Evolutionary conservation across 2,329 filamentous ascomycete species (phyloP).

Genomic region (Magnaporthiopsis rhizophila): DNA sequence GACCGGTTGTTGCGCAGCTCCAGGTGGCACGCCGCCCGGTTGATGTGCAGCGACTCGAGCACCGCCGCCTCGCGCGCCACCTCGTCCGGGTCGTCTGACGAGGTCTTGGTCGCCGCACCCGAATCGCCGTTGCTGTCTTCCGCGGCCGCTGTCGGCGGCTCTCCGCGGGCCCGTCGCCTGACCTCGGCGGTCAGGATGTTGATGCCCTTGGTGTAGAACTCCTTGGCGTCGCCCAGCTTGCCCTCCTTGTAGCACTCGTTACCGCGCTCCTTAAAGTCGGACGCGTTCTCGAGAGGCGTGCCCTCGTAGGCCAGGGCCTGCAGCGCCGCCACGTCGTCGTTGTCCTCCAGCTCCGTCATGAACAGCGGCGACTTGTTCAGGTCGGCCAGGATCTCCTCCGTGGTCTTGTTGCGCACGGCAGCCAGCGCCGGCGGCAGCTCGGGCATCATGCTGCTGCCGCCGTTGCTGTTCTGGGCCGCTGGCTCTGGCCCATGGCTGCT

Average conservation of each 20-base stretch:
- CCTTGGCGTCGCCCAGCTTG: slow-evolving; percentile 73
- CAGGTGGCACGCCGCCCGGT: slow-evolving; percentile 84
- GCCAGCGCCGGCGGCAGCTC: slow-evolving; percentile 38
- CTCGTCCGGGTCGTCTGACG: slow-evolving; percentile 50
- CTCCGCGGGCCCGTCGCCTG: slow-evolving; percentile 37
- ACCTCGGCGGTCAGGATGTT: slow-evolving; percentile 60
- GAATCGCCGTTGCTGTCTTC: slow-evolving; percentile 21
- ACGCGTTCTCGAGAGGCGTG: slow-evolving; percentile 71
- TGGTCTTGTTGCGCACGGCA: slow-evolving; percentile 34
- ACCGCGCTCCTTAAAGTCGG: slow-evolving; percentile 82
- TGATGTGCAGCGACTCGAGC: slow-evolving; percentile 72
- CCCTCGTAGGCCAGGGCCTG: slow-evolving; percentile 91
- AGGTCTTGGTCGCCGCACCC: slow-evolving; percentile 24
- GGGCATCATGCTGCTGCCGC: slow-evolving; percentile 19
- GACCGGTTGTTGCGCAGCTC: slow-evolving; percentile 82
- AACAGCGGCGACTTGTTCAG: slow-evolving; percentile 69
- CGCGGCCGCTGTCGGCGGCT: slow-evolving; percentile 9
- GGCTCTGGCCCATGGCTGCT: neutral
- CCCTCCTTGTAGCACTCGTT: slow-evolving; percentile 77
- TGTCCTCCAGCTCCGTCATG: slow-evolving; percentile 90
- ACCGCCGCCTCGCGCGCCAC: slow-evolving; percentile 51
- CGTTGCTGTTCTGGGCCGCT: slow-evolving; percentile 10
- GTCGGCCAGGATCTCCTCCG: slow-evolving; percentile 48
- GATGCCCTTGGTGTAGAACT: slow-evolving; percentile 88
- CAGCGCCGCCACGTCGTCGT: slow-evolving; percentile 76